A percentile compares a stretch with the other conserved stretches of the same genome.
These are phyloP conservation scores for Eimeria mitis DNA, from an alignment of 169 alveolate species.

Conservation along the genomic window DNA sequence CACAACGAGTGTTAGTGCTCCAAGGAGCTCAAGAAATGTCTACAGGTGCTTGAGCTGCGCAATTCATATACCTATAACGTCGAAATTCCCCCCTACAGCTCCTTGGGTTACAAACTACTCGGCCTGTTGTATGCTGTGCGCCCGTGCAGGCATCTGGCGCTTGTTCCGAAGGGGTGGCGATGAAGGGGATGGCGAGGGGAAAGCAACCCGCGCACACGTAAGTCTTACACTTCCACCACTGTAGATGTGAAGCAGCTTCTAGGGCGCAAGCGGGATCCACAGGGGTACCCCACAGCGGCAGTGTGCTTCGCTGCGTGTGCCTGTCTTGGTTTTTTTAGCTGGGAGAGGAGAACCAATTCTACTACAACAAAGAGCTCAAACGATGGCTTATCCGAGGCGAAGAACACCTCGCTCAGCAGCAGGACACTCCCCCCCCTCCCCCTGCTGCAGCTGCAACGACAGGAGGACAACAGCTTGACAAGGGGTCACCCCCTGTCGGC, in stretches of 20 bases:
- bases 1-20: background rate
- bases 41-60: slow-evolving; percentile 49
- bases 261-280: background rate
- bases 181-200: slow-evolving; percentile 68
- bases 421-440: slow-evolving; percentile 78
- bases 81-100: background rate
- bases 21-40: slow-evolving; percentile 44
- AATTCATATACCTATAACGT: no score
- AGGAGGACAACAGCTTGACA: background rate
- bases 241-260: background rate
- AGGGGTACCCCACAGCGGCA: background rate
- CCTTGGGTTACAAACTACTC: background rate
- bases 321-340: slow-evolving; percentile 80
- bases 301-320: background rate
- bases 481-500: background rate
- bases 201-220: slow-evolving; percentile 57
- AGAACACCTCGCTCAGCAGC: slow-evolving; percentile 84
- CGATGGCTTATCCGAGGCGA: slow-evolving; percentile 94
- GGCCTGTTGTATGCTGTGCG: background rate
- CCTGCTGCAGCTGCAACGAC: slow-evolving; percentile 58
- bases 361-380: slow-evolving; percentile 90
- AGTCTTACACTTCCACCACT: background rate
- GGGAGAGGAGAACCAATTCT: slow-evolving; percentile 93
- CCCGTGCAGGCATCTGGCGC: slow-evolving; percentile 63
- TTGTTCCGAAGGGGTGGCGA: slow-evolving; percentile 71